Evolutionary conservation across 2,329 filamentous ascomycete species (phyloP), one percentile per base, ranked within the genome.

Genomic region (Aspergillus bombycis): DNA sequence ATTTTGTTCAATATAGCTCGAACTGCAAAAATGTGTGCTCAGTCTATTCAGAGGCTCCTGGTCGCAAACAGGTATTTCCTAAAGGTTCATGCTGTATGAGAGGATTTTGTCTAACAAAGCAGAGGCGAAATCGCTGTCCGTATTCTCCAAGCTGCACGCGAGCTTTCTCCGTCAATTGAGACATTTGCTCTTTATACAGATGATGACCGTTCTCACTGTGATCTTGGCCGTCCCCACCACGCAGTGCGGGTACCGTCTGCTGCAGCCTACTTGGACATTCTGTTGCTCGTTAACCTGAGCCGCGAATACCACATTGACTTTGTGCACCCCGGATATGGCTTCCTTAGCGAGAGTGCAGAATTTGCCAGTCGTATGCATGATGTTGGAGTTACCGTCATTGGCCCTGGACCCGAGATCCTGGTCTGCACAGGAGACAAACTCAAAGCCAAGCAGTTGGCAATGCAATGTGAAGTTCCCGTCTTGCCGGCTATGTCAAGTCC

Each of bases 111-210:
- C 28, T 63, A 58, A 62, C 58, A 14, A 43, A 48, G 21, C 10
- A 87, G 86, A 77, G 88, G 88, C 61, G 88, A 90, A 73, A 89
- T 90, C 58, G 87, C 87, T 60, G 82, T 86, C 2, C 82, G 88
- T 14, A 87, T 89, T 55, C 77, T 89, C 38, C 82, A 83, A 34
- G 82, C 87, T 61, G 85, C 85, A n/a, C 80, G 86, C 46, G 88
- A 90, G 74, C 77, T 89, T 3, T 78, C 77, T 14, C 64, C 67
- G 5, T 62, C 70, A 14, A 78, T 88, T 10, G 82, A 86, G 60
- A 88, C 85, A 1, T 85, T 83, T 65, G 82, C 84, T 23, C 71
- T 88, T 3, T 88, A 86, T 71, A 85, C 85, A 8, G 70, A 80
- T 3, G 81, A 83, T 56, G 88, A 90, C 71, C 76, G 79, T 34